A percentile compares a stretch with the other conserved stretches of the same genome.
phyloP scores from a whole-genome alignment of 495 filamentous ascomycete genomes.

The Trichocladium antarcticum region DNA sequence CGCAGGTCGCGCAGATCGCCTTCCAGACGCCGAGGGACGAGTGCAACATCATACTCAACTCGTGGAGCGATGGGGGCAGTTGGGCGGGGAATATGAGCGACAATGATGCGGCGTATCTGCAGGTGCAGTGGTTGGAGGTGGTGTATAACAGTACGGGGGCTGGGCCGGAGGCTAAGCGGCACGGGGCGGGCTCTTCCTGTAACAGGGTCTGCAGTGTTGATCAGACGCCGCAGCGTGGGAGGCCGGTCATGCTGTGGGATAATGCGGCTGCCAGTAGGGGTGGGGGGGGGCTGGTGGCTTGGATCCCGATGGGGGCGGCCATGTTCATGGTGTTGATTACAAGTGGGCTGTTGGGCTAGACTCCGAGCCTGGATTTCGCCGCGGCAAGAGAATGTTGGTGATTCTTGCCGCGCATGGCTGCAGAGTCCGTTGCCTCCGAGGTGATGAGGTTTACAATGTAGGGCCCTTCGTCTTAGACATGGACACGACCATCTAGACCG shows the following conservation, averaged over 20 bases:
- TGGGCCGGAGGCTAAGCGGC: neutral
- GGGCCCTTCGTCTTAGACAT: no score
- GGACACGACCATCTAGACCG: no score
- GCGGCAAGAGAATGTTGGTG: no score
- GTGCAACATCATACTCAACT: slow-evolving; percentile 54
- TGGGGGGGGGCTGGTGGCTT: neutral
- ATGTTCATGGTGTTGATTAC: neutral
- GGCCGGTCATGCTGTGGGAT: slow-evolving; percentile 35
- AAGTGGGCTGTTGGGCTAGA: neutral
- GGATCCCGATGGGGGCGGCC: neutral
- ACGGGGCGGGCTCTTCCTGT: slow-evolving; percentile 15
- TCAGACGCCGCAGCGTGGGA: slow-evolving; percentile 31
- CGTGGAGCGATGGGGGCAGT: slow-evolving; percentile 63
- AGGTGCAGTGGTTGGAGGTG: slow-evolving; percentile 65
- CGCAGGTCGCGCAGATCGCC: slow-evolving; percentile 44
- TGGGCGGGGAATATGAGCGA: slow-evolving; percentile 65
- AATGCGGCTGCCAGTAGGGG: slow-evolving; percentile 19
- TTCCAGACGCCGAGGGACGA: slow-evolving; percentile 52
- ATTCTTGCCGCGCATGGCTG: no score
- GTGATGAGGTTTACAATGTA: no score
- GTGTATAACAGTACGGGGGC: slow-evolving; percentile 47
- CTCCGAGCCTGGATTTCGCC: no score
- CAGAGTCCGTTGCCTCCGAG: no score
- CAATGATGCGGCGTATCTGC: slow-evolving; percentile 48
- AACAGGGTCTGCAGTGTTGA: slow-evolving; percentile 42